Conservation (phyloP, 345 rosid species). For the Eutrema yunnanense region DNA sequence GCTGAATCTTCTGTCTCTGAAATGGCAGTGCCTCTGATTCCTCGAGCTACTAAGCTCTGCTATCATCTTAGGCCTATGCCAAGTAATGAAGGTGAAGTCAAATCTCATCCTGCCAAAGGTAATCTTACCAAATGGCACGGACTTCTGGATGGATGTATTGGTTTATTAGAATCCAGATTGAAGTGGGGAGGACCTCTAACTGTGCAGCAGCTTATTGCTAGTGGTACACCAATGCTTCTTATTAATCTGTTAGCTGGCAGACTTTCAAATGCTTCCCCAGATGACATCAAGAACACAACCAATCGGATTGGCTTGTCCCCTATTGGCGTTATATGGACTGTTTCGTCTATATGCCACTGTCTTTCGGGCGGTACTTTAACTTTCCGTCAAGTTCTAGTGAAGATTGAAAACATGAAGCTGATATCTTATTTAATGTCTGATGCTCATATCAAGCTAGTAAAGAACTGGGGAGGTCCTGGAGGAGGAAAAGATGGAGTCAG, state of each 20-base stretch:
- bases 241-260: constrained; percentile 51
- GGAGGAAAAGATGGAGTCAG: constrained; percentile 89
- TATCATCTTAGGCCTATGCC: constrained; percentile 57
- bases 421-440: constrained; percentile 57
- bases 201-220: constrained; percentile 79
- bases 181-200: constrained; percentile 83
- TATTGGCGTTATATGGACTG: constrained; percentile 71
- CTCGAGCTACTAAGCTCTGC: constrained; percentile 73
- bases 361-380: constrained; percentile 69
- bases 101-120: constrained; percentile 21
- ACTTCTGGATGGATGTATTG: constrained; percentile 84
- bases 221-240: constrained; percentile 76
- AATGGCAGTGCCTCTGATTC: constrained; percentile 81
- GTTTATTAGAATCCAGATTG: constrained; percentile 76
- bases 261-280: constrained; percentile 35
- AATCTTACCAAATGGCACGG: constrained; percentile 82
- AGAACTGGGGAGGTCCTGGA: constrained; percentile 82
- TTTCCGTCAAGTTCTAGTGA: constrained; percentile 72
- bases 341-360: constrained; percentile 82
- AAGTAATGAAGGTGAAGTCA: constrained; percentile 36
- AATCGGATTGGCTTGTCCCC: constrained; percentile 69
- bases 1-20: constrained; percentile 70
- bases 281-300: constrained; percentile 34
- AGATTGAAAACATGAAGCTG: constrained; percentile 55
- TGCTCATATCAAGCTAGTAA: constrained; percentile 76